Evolutionary conservation across 2,329 filamentous ascomycete species (phyloP), one percentile per base, ranked within the genome.

Genomic region (Ophiocordyceps camponoti-rufipedis): DNA sequence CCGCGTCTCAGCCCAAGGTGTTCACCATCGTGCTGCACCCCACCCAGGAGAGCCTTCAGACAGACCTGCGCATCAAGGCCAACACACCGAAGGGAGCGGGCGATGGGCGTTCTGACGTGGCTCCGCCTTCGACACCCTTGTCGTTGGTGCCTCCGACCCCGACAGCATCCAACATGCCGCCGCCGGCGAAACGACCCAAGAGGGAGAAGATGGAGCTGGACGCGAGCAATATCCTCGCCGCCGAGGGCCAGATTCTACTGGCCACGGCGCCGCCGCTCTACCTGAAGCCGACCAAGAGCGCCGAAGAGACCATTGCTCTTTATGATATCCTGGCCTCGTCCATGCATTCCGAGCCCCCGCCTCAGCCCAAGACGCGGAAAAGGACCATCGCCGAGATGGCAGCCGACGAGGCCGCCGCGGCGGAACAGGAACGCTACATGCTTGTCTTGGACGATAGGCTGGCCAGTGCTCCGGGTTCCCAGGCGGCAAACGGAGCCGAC

Each of bases 311-410:
- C 1, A 80, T 87, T 43, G 70, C 71, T 11, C 70, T 93, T 4
- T 69, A 96, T 3, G 78, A 85, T 29, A 69, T 72, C 16, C 69
- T 89, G 53, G 71, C 76, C 18, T 84, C 93, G 58, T 82, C 87
- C 7, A 77, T 86, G 46, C 85, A 95, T 59, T 74, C 77, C 29
- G 75, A 82, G 44, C 69, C 77, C 41, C 80, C 86, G 10, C 89
- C 91, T 1, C 75, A 82, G 48, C 87, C 87, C 3, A 95, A 94
- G 69, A 81, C 80, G 8, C 74, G 91, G 47, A 96, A 98, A 70
- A 79, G 89, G 50, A 98, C 91, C 0, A 81, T 93, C 16, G 91
- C 91, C 9, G 89, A 98, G 58, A 78, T 96, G 67, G 91, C 86
- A 9, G 89, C 89, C 8, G 91, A 98, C 56, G 88, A 98, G 63